These are phyloP conservation scores for Nemania serpens DNA, from an alignment of 2,329 filamentous ascomycete species.

Conservation along the genomic window DNA sequence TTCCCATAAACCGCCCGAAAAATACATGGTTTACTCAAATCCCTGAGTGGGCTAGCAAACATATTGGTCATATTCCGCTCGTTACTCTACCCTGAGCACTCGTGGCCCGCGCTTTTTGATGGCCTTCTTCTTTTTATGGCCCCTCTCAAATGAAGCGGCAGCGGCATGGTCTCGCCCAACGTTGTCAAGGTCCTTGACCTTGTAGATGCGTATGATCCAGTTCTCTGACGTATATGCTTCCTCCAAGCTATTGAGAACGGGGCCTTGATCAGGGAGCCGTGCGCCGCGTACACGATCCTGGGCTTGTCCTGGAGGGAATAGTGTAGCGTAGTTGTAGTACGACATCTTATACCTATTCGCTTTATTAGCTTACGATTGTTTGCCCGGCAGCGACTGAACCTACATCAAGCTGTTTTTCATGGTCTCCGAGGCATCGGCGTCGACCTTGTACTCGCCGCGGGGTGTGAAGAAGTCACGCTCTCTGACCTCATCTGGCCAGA, in stretches of 20 bases:
- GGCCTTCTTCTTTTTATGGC: conserved; percentile 82
- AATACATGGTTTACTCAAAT: conserved; percentile 6
- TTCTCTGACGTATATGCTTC: conserved; percentile 99
- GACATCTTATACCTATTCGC: conserved; percentile 96
- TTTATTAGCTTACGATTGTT: conserved; percentile 27
- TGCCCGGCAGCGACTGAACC: conserved; percentile 45
- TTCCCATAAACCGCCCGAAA: conserved; percentile 22
- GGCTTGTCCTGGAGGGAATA: conserved; percentile 92
- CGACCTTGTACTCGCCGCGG: conserved; percentile 92
- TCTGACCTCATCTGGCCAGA: conserved; percentile 99
- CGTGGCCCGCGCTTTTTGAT: conserved; percentile 74
- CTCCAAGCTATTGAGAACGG: conserved; percentile 85
- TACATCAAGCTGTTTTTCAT: conserved; percentile 99
- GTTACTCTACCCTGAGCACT: conserved; percentile 72
- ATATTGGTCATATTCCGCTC: not conserved
- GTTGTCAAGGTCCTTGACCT: conserved; percentile 99
- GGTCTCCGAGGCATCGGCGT: conserved; percentile 88
- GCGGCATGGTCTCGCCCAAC: conserved; percentile 83
- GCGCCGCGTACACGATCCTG: conserved; percentile 85
- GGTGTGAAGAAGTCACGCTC: conserved; percentile 95
- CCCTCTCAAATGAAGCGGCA: conserved; percentile 72
- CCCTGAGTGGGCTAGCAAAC: not conserved
- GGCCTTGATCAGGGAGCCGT: conserved; percentile 80
- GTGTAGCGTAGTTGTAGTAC: conserved; percentile 93
- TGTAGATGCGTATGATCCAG: conserved; percentile 99